Base-by-base conservation (phyloP, 2,329 filamentous ascomycete genomes). In the Apiospora phragmitis region DNA sequence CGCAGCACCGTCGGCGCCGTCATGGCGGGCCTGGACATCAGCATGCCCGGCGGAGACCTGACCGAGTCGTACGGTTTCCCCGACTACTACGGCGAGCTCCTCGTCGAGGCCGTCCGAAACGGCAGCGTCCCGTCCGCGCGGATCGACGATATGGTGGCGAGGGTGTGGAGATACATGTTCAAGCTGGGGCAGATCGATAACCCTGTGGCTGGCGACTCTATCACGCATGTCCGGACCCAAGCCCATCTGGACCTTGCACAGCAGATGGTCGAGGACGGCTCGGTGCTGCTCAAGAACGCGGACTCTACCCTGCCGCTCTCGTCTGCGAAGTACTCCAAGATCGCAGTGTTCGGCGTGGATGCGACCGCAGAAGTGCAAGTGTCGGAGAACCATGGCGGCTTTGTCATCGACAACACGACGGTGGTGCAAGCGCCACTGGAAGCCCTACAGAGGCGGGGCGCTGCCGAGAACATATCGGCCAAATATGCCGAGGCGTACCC, bases 211-310 rank as follows among this genome's bases (percentile, higher is more conserved):
- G 68, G 68, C 26, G 68, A 59, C 29, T 51, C 68, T 14, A 3
- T 62, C 12, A 29, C 68, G 9, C 62, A 69, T 29, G 68, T 69
- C 7, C 68, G 68, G n/a, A 69, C 68, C 14, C 68, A 69, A 62
- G 49, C 21, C 11, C 68, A 69, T 29, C n/a, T 69, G 32, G 68
- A 69, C 14, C 68, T 69, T 12, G 32, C 68, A 1, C 68, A 69
- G 68, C 68, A 69, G 9, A 78, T 89, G 51, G 85, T 86, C 9
- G 79, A 88, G 70, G 86, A 90, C 74, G 85, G 88, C 12, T 90
- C 87, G 70, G 89, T 92, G 1, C 79, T 94, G 24, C 83, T 94
- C 69, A 92, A 93, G 83, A 94, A 94, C 77, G 83, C 83, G 3
- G 84, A 78, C 65, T 82, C 80, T 32, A 82, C 86, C 8, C 81